Conservation (phyloP, 257 asterid species). For the Thymus mandschuricus region DNA sequence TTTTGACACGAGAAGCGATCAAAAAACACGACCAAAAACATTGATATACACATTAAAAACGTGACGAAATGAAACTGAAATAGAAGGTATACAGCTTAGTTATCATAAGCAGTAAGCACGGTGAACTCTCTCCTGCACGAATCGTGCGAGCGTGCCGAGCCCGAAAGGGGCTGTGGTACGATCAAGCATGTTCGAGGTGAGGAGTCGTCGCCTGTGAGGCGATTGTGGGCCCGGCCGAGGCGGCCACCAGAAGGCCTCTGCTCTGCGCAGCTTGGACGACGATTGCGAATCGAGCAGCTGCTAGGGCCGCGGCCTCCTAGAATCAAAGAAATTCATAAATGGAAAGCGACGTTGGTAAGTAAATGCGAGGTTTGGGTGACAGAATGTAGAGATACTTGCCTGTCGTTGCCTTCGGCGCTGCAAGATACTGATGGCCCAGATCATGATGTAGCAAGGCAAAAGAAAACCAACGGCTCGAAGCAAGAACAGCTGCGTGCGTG, state of each 20-base stretch:
- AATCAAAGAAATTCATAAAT: conserved; percentile 26
- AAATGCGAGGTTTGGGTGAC: no score
- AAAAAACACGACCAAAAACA: background rate
- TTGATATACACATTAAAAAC: conserved; percentile 31
- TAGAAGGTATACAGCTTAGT: conserved; percentile 6
- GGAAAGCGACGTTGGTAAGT: background rate
- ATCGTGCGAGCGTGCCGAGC: background rate
- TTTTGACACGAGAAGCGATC: no score
- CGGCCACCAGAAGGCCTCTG: conserved; percentile 57
- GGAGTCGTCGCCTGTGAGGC: conserved; percentile 41
- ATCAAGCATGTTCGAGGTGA: conserved; percentile 50
- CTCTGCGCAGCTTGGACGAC: conserved; percentile 84
- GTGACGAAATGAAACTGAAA: background rate
- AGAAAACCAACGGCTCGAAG: conserved; percentile 92
- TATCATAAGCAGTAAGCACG: background rate
- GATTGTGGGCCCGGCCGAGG: conserved; percentile 53
- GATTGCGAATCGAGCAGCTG: conserved; percentile 81
- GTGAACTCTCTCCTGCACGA: background rate
- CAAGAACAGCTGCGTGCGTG: conserved; percentile 72
- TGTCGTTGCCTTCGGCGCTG: conserved; percentile 91
- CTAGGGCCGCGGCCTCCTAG: conserved; percentile 83
- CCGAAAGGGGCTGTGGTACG: no score
- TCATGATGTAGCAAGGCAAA: conserved; percentile 94
- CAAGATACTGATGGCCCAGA: conserved; percentile 89
- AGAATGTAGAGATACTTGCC: conserved; percentile 39